Evolutionary conservation across 768 basidiomycete species (phyloP), one percentile per base, ranked within the genome.

Genomic region (Ephemerocybe angulata): DNA sequence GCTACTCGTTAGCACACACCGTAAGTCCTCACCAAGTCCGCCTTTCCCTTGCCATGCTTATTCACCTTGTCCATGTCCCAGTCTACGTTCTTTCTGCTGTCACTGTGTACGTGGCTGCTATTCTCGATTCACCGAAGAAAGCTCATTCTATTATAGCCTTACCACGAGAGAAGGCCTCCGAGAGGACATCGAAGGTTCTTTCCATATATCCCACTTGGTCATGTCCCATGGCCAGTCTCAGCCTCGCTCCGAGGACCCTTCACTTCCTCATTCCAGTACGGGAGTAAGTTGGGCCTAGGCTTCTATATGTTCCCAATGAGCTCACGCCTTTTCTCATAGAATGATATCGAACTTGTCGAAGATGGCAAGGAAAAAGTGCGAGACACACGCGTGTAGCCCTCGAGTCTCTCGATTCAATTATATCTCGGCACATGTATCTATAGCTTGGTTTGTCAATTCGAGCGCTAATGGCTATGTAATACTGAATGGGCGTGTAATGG

Each of bases 41-140:
- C 19, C 22, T 33, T 41, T 17, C 8, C 21, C n/a, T 5, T 41
- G 19, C 19, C 15, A 21, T 25, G 24, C 42, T 35, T 4, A 53
- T 21, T 25, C 7, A 44, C 13, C 21, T 13, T 30, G 8, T 33
- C 24, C n/a, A 6, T 24, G 7, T 50, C 21, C 29, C 46, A 53
- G 52, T 55, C 30, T 55, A 55, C 47, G 54, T 55, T 12, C 47
- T 55, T 22, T 55, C 54, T 8, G 54, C 28, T 15, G 54, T 55
- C 6, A 55, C 54, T 24, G 54, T 55, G 54, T 55, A 50, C 27
- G 54, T 49, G 22, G 13, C 24, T 15, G 21, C 21, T 48, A 5
- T 19, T 35, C 19, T 22, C 19, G 27, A 30, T 17, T 17, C 22
- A 17, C n/a, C 22, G 40, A 10, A 41, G 25, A 41, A 25, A 42